phyloP scores from a whole-genome alignment of 345 rosid genomes.

The Diplotaxis tenuifolia region DNA sequence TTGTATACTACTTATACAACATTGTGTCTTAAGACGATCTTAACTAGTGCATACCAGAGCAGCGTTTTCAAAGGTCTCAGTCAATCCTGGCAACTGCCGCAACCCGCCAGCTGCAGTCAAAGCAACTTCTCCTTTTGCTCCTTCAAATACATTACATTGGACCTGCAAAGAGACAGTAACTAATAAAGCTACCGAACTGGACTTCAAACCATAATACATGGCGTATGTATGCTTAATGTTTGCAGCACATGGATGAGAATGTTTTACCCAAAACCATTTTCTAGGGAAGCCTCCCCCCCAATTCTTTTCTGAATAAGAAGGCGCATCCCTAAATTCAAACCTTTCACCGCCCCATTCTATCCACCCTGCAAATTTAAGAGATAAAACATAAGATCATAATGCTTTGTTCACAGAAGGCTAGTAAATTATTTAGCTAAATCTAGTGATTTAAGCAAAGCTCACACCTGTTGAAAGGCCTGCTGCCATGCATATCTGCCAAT shows the following conservation, averaged over 20 bases:
- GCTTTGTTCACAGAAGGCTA: too few relatives aligned
- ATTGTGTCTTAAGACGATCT: background rate
- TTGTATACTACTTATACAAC: background rate
- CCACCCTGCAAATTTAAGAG: constrained; percentile 69
- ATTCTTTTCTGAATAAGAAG: constrained; percentile 95
- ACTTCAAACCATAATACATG: constrained; percentile 17
- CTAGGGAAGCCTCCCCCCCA: constrained; percentile 99
- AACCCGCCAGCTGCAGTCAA: constrained; percentile 88
- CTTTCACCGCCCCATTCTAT: constrained; percentile 95
- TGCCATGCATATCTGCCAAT: constrained; percentile 99
- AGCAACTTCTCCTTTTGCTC: constrained; percentile 80
- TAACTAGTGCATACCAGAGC: constrained; percentile 60
- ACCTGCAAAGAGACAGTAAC: constrained; percentile 47
- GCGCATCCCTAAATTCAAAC: constrained; percentile 85
- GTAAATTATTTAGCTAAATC: background rate
- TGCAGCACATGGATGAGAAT: constrained; percentile 15
- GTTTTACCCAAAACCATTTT: constrained; percentile 95
- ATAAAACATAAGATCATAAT: too few relatives aligned
- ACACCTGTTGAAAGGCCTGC: constrained; percentile 95
- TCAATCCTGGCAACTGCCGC: constrained; percentile 78
- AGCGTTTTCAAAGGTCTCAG: constrained; percentile 73
- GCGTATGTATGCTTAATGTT: too few relatives aligned
- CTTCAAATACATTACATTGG: constrained; percentile 88
- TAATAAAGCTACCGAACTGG: constrained; percentile 18
- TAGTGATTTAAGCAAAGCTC: background rate